phyloP scores from a whole-genome alignment of 805 yeast species.

The Sporopachydermia quercuum region DNA sequence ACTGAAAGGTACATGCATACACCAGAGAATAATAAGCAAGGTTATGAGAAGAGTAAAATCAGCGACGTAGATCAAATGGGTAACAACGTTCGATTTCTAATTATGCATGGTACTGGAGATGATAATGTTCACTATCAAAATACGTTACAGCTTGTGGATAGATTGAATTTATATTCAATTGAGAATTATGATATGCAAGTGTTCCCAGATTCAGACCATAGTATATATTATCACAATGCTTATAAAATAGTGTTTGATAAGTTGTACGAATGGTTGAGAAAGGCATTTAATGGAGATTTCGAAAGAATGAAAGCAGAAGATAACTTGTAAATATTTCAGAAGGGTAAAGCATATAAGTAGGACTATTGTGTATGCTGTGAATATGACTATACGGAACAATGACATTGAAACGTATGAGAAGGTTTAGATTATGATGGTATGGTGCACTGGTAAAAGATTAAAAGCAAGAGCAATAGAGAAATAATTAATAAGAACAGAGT shows the following conservation, averaged over 20 bases:
- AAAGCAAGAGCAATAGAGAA: too few species aligned
- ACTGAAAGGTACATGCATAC: slow-evolving; percentile 63
- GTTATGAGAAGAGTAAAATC: slow-evolving; percentile 31
- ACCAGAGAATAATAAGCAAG: slow-evolving; percentile 33
- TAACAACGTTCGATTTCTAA: slow-evolving; percentile 33
- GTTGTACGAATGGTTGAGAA: slow-evolving; percentile 45
- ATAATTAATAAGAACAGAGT: too few species aligned
- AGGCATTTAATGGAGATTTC: slow-evolving; percentile 30
- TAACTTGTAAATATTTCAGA: too few species aligned
- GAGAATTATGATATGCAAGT: slow-evolving; percentile 63
- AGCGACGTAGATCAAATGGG: slow-evolving; percentile 14
- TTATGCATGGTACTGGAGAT: slow-evolving; percentile 78
- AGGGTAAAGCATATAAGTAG: too few species aligned
- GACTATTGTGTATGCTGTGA: too few species aligned
- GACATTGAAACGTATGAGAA: too few species aligned
- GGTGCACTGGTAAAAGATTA: too few species aligned
- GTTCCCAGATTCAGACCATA: slow-evolving; percentile 73
- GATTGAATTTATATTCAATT: slow-evolving; percentile 34
- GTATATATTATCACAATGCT: slow-evolving; percentile 60
- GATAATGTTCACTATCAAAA: slow-evolving; percentile 75
- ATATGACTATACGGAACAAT: too few species aligned
- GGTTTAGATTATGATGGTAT: too few species aligned
- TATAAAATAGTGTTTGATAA: slow-evolving; percentile 54
- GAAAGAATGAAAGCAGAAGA: not conserved
- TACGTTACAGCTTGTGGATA: slow-evolving; percentile 44